These are phyloP conservation scores for Penicillium mononematosum DNA, from an alignment of 495 filamentous ascomycete genomes.

Conservation along the genomic window DNA sequence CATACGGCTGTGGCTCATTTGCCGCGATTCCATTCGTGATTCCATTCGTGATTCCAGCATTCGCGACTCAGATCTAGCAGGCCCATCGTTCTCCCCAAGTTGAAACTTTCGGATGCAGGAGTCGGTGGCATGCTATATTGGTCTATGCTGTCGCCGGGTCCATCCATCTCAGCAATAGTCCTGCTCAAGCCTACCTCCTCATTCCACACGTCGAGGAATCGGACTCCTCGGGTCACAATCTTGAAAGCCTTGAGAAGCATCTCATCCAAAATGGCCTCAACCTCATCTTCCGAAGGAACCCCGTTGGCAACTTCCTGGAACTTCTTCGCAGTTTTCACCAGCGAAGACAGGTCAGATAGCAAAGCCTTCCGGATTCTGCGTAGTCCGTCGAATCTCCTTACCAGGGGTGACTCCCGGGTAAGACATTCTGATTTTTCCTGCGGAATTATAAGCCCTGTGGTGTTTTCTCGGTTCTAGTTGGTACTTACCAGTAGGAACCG, in stretches of 20 bases:
- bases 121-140: constrained; percentile 61
- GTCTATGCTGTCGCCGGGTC: constrained; percentile 23
- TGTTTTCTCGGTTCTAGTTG: not conserved
- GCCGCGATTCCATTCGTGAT: constrained; percentile 18
- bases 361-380: constrained; percentile 80
- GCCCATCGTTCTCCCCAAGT: constrained; percentile 19
- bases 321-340: constrained; percentile 83
- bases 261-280: constrained; percentile 81
- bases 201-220: constrained; percentile 88
- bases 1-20: constrained; percentile 41
- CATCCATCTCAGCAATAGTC: constrained; percentile 60
- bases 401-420: constrained; percentile 71
- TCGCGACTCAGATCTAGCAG: constrained; percentile 35
- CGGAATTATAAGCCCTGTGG: constrained; percentile 7
- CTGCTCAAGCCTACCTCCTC: constrained; percentile 66
- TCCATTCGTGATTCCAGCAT: constrained; percentile 12
- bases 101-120: constrained; percentile 62
- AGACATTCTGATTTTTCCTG: constrained; percentile 88
- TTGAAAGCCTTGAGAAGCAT: constrained; percentile 92
- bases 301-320: constrained; percentile 64
- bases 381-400: constrained; percentile 72
- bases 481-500: constrained; percentile 78
- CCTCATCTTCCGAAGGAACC: constrained; percentile 52
- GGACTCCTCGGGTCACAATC: constrained; percentile 85
- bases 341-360: constrained; percentile 79